These are phyloP conservation scores for Globisporangium perplexum DNA, from an alignment of 352 stramenopile genomes.

Conservation along the genomic window DNA sequence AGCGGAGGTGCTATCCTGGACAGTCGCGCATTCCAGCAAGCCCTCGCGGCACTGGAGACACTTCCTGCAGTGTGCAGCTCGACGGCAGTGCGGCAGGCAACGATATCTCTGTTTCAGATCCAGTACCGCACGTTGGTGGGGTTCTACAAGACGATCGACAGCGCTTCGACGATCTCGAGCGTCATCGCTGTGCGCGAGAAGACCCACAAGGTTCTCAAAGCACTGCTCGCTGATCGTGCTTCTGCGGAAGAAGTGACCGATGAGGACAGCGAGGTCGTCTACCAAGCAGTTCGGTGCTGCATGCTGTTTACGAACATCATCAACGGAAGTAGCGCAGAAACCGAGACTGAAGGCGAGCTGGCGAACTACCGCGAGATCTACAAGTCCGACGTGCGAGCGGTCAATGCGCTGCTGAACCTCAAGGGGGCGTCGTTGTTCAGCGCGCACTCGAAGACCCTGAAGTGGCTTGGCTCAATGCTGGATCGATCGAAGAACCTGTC, in stretches of 20 bases:
- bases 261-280: conserved; percentile 27
- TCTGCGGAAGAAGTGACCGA: background rate
- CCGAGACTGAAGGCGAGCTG: conserved; percentile 2
- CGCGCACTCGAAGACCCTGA: conserved; percentile 53
- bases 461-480: conserved; percentile 77
- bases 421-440: conserved; percentile 19
- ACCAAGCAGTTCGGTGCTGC: conserved; percentile 51
- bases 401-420: conserved; percentile 35
- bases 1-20: conserved; percentile 2
- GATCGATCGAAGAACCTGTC: conserved; percentile 53
- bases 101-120: conserved; percentile 6
- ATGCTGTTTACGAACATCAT: conserved; percentile 59
- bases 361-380: conserved; percentile 44
- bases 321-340: conserved; percentile 31
- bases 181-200: conserved; percentile 7
- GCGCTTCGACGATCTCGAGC: background rate
- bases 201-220: conserved; percentile 20
- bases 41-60: background rate
- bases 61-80: background rate
- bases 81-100: background rate
- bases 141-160: conserved; percentile 10
- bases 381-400: conserved; percentile 32
- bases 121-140: conserved; percentile 11
- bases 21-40: conserved; percentile 1
- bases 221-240: conserved; percentile 5